These are phyloP conservation scores for Rhodofomes roseus DNA, from an alignment of 1,284 basidiomycete species.

Conservation along the genomic window DNA sequence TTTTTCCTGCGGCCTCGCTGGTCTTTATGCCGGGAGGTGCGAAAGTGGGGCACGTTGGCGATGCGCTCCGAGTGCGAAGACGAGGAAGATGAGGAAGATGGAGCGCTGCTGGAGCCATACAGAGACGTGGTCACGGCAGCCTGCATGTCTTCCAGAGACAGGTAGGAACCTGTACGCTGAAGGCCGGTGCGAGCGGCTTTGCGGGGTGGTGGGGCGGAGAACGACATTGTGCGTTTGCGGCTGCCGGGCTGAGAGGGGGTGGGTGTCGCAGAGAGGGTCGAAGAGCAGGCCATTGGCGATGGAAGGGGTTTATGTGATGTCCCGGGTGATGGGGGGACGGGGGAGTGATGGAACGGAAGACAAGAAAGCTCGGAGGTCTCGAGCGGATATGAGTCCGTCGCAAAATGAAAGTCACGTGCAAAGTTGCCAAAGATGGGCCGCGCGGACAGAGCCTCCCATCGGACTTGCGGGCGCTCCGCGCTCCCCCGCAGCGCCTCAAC, in stretches of 20 bases:
- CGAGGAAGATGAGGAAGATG: constrained; percentile 13
- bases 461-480: constrained; percentile 7
- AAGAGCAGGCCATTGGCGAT: constrained; percentile 22
- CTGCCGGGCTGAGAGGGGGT: constrained; percentile 11
- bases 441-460: constrained; percentile 14
- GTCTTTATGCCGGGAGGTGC: constrained; percentile 22
- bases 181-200: constrained; percentile 26
- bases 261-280: constrained; percentile 7
- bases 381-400: constrained; percentile 16
- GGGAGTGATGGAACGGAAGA: constrained; percentile 21
- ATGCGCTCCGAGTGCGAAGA: constrained; percentile 18
- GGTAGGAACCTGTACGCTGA: constrained; percentile 29
- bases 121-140: constrained; percentile 18
- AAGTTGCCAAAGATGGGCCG: constrained; percentile 2
- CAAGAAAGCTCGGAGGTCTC: constrained; percentile 14
- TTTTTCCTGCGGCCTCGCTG: constrained; percentile 21
- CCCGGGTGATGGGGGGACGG: constrained; percentile 13
- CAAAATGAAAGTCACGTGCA: constrained; percentile 17
- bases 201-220: constrained; percentile 23
- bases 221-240: constrained; percentile 33
- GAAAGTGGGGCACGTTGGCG: constrained; percentile 19
- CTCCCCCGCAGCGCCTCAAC: constrained; percentile 9
- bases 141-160: constrained; percentile 29
- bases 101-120: constrained; percentile 17
- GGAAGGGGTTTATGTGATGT: constrained; percentile 11